These are phyloP conservation scores for Calvatia gigantea DNA, from an alignment of 768 basidiomycete species.

Conservation along the genomic window DNA sequence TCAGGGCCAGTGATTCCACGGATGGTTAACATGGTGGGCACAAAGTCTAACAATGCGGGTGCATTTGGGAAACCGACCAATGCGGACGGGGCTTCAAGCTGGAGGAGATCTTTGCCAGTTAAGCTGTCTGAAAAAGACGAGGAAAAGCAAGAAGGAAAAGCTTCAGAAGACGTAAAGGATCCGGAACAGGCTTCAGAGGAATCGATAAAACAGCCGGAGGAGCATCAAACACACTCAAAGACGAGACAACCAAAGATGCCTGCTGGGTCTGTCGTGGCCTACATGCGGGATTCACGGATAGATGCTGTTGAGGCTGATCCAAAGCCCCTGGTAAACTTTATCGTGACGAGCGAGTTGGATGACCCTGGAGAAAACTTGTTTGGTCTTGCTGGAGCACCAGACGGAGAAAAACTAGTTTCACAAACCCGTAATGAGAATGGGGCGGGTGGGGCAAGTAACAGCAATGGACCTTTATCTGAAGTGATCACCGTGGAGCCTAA, in stretches of 20 bases:
- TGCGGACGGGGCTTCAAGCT: slow-evolving; percentile 39
- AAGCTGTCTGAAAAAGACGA: slow-evolving; percentile 19
- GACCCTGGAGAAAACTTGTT: slow-evolving; percentile 22
- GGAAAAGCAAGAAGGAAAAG: slow-evolving; percentile 4
- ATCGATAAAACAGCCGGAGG: neutral
- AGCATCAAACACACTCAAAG: neutral
- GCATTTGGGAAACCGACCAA: slow-evolving; percentile 40
- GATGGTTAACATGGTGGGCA: slow-evolving; percentile 19
- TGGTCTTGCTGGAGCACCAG: neutral
- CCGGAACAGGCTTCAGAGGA: neutral
- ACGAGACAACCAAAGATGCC: slow-evolving; percentile 63
- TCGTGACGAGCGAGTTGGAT: slow-evolving; percentile 76
- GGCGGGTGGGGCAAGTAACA: neutral
- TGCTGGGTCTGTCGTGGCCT: slow-evolving; percentile 66
- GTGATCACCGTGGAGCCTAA: neutral
- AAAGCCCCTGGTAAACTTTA: slow-evolving; percentile 63
- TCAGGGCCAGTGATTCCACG: slow-evolving; percentile 28
- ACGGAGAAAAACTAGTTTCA: neutral
- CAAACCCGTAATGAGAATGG: neutral
- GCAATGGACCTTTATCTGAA: neutral
- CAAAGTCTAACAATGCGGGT: slow-evolving; percentile 26
- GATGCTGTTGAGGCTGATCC: slow-evolving; percentile 45
- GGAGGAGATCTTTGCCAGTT: slow-evolving; percentile 27
- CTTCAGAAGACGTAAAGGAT: neutral
- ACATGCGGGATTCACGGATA: slow-evolving; percentile 63